Conservation (phyloP, 208 protist species). For the Acanthamoeba triangularis region DNA sequence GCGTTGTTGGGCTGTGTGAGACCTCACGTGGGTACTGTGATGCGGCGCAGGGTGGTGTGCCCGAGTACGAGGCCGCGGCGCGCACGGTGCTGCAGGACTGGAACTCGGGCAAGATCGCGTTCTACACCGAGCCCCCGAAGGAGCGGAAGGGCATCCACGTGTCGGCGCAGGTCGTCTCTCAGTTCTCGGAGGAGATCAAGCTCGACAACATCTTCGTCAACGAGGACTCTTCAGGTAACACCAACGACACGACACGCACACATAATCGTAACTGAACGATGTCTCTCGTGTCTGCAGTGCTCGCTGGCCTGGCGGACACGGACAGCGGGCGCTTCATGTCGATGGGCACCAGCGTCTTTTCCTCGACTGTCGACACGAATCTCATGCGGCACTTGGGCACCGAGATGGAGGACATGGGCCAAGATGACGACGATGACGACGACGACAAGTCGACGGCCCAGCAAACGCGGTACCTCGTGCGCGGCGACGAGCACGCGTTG, state of each 20-base stretch:
- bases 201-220: constrained; percentile 23
- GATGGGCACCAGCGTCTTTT: constrained; percentile 37
- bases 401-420: not conserved
- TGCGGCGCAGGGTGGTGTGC: constrained; percentile 90
- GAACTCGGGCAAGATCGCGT: constrained; percentile 97
- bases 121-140: constrained; percentile 96
- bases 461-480: not conserved
- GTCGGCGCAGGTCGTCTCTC: constrained; percentile 59
- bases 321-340: constrained; percentile 28
- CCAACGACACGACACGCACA: too few relatives aligned
- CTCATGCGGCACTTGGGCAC: constrained; percentile 24
- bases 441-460: not conserved
- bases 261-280: too few relatives aligned
- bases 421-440: not conserved
- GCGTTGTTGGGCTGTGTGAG: too few relatives aligned
- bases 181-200: constrained; percentile 31
- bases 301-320: not conserved
- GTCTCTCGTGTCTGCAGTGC: not conserved
- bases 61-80: constrained; percentile 95
- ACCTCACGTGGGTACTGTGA: too few relatives aligned
- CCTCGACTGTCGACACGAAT: constrained; percentile 2
- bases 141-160: constrained; percentile 79
- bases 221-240: not conserved
- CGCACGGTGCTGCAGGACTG: constrained; percentile 96
- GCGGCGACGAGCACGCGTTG: not conserved